Evolutionary conservation across 768 basidiomycete species (phyloP).

Genomic region (Candolleomyces aberdarensis): DNA sequence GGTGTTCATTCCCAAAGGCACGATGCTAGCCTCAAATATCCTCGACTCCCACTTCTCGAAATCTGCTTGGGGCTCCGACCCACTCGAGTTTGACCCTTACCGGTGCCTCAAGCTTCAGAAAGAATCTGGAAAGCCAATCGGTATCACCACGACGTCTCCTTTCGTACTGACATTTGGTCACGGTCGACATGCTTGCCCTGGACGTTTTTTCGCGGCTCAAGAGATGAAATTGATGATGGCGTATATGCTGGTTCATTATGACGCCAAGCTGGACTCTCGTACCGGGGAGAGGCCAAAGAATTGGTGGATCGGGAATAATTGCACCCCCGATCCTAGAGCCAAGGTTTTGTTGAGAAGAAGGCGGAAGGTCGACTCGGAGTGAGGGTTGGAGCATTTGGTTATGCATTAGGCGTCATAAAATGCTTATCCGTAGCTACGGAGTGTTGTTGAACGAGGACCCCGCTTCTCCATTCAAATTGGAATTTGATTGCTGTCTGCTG

Average conservation of each 20-base stretch:
- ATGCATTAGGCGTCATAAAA: too few relatives aligned
- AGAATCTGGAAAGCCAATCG: constrained; percentile 16
- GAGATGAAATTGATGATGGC: constrained; percentile 9
- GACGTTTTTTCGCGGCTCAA: constrained; percentile 13
- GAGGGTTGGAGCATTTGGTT: too few relatives aligned
- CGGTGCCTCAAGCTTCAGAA: constrained; percentile 32
- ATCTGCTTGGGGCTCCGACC: constrained; percentile 26
- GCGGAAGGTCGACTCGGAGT: too few relatives aligned
- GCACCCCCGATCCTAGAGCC: constrained; percentile 1
- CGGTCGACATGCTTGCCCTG: constrained; percentile 32
- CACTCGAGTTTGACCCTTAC: constrained; percentile 38
- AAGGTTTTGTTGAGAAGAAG: background rate
- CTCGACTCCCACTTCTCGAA: constrained; percentile 26
- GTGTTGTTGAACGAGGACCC: too few relatives aligned
- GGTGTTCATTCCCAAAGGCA: constrained; percentile 35
- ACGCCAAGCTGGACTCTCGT: background rate
- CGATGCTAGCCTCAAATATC: constrained; percentile 27
- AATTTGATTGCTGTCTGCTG: too few relatives aligned
- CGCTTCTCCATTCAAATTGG: too few relatives aligned
- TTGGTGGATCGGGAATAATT: background rate
- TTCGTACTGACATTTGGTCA: constrained; percentile 34
- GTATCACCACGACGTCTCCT: constrained; percentile 22
- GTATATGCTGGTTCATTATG: background rate
- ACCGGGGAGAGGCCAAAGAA: background rate
- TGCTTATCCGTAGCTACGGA: too few relatives aligned